phyloP scores from a whole-genome alignment of 345 rosid genomes.

The Clausena lansium region DNA sequence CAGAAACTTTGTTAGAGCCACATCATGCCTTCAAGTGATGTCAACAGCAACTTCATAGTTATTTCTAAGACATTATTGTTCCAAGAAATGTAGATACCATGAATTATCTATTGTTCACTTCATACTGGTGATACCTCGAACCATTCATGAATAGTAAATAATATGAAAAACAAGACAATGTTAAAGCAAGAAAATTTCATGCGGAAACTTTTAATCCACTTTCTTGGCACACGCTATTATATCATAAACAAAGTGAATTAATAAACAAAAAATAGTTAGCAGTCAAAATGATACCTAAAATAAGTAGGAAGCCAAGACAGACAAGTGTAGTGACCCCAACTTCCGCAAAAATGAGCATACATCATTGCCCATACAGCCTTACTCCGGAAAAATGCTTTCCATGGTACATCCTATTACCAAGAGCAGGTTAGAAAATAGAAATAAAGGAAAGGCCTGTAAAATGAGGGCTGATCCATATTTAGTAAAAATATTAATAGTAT shows the following conservation, averaged over 20 bases:
- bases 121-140: neutral
- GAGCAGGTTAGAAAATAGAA: slow-evolving; percentile 19
- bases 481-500: neutral
- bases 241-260: neutral
- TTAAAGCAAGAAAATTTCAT: neutral
- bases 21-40: neutral
- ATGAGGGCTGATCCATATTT: neutral
- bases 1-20: neutral
- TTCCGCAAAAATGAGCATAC: slow-evolving; percentile 95
- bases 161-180: neutral
- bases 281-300: slow-evolving; percentile 58
- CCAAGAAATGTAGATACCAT: neutral
- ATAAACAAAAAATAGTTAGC: neutral
- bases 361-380: slow-evolving; percentile 91
- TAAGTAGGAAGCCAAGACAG: slow-evolving; percentile 95
- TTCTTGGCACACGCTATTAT: slow-evolving; percentile 1
- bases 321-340: slow-evolving; percentile 94
- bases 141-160: neutral
- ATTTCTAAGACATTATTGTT: neutral
- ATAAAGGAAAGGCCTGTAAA: neutral
- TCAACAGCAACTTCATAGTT: neutral
- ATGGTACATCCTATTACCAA: slow-evolving; percentile 71
- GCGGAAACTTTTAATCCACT: neutral
- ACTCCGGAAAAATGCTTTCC: slow-evolving; percentile 77
- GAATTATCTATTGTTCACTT: neutral